Conservation (phyloP, 768 basidiomycete genomes). For the Tricholoma terreum region DNA sequence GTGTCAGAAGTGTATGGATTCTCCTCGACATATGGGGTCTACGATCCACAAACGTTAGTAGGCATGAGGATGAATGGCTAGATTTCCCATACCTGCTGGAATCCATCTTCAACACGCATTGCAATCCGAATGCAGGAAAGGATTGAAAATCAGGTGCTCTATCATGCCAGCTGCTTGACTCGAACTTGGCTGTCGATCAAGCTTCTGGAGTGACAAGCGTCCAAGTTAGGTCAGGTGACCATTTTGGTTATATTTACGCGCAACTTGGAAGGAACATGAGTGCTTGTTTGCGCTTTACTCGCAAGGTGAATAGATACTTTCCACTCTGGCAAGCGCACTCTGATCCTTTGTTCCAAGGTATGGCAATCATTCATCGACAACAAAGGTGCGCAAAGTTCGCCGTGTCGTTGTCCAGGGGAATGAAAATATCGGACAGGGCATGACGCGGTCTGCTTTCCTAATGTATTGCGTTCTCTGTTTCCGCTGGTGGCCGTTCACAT, state of each 20-base stretch:
- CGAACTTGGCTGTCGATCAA: not conserved
- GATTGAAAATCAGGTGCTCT: not conserved
- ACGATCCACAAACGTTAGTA: not conserved
- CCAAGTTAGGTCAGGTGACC: not conserved
- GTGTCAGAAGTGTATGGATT: constrained; percentile 63
- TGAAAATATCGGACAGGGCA: constrained; percentile 50
- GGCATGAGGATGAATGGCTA: not conserved
- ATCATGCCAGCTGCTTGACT: no score
- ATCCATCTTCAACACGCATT: constrained; percentile 68
- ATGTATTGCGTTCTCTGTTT: constrained; percentile 45
- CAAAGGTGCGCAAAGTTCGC: constrained; percentile 45
- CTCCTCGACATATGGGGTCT: constrained; percentile 54
- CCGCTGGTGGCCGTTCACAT: not conserved
- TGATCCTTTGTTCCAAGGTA: constrained; percentile 42
- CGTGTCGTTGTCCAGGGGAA: no score
- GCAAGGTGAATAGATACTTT: constrained; percentile 38
- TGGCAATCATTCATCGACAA: constrained; percentile 80
- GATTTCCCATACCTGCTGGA: constrained; percentile 47
- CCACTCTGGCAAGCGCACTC: not conserved
- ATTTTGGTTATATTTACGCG: not conserved
- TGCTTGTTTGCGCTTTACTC: constrained; percentile 71
- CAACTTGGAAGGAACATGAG: constrained; percentile 38
- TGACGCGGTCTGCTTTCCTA: constrained; percentile 76
- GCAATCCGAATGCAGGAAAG: not conserved
- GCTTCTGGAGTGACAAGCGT: not conserved